Percentiles rank a stretch among this genome's conserved stretches.
Conservation (phyloP, 371 early-diverging fungal genomes). For the Homolaphlyctis polyrhiza region DNA sequence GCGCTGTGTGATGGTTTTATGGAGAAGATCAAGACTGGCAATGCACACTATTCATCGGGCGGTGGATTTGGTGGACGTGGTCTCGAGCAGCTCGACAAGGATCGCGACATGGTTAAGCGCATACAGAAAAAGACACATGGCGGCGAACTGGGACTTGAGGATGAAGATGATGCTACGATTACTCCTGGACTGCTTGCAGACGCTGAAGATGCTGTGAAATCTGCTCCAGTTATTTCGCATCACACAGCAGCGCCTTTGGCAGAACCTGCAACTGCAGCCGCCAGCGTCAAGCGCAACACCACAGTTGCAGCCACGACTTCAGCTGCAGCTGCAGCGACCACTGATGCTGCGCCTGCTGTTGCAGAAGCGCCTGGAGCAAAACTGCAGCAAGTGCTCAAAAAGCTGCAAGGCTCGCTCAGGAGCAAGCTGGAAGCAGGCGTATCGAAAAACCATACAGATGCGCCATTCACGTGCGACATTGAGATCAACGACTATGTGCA, state of each 20-base stretch:
- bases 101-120: slow-evolving; percentile 84
- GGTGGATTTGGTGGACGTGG: slow-evolving; percentile 98
- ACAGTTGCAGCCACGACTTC: neutral
- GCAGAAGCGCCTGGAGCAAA: slow-evolving; percentile 39
- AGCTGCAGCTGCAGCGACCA: neutral
- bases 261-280: neutral
- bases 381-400: neutral
- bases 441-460: slow-evolving; percentile 13
- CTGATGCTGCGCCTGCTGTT: slow-evolving; percentile 15
- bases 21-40: slow-evolving; percentile 64
- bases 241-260: neutral
- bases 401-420: neutral
- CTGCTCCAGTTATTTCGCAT: neutral
- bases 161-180: slow-evolving; percentile 33
- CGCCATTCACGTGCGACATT: slow-evolving; percentile 64
- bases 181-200: neutral
- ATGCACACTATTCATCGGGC: slow-evolving; percentile 23
- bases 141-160: slow-evolving; percentile 51
- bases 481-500: slow-evolving; percentile 97
- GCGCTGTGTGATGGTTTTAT: slow-evolving; percentile 58
- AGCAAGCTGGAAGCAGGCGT: neutral
- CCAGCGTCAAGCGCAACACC: too few relatives aligned
- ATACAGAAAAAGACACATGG: slow-evolving; percentile 85
- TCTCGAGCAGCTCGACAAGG: slow-evolving; percentile 87
- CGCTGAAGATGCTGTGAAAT: neutral